A percentile compares a stretch with the other conserved stretches of the same genome.
Evolutionary conservation across 257 asterid genomes (phyloP).

Genomic region (Solanum chaucha): DNA sequence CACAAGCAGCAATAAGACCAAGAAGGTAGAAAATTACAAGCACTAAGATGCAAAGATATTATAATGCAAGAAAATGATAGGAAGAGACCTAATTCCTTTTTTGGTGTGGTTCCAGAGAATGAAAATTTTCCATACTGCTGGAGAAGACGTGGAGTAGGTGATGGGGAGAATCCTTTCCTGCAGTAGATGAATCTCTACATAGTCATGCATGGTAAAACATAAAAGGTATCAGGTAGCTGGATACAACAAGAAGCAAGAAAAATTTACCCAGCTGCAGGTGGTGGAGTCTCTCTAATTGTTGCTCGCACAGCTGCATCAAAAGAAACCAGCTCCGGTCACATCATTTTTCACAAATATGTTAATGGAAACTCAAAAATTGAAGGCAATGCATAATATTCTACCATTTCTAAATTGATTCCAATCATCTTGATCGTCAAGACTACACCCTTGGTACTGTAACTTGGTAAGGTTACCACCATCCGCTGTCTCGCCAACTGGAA

Average conservation of each 20-base stretch:
- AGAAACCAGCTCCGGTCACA: neutral
- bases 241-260: neutral
- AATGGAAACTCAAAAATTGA: neutral
- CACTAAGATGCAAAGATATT: neutral
- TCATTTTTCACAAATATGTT: neutral
- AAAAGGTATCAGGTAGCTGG: neutral
- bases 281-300: slow-evolving; percentile 59
- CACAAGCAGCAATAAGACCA: neutral
- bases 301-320: slow-evolving; percentile 54
- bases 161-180: slow-evolving; percentile 45
- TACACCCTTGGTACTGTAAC: slow-evolving; percentile 57
- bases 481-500: slow-evolving; percentile 69
- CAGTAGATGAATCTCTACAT: neutral
- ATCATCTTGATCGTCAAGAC: slow-evolving; percentile 53
- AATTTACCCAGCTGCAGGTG: slow-evolving; percentile 40
- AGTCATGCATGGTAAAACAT: neutral
- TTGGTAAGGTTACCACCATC: slow-evolving; percentile 36
- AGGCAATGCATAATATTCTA: slow-evolving; percentile 7
- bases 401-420: slow-evolving; percentile 71
- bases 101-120: slow-evolving; percentile 35
- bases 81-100: slow-evolving; percentile 51
- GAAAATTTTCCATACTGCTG: slow-evolving; percentile 46
- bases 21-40: neutral
- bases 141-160: slow-evolving; percentile 15
- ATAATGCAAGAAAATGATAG: neutral